Conservation (phyloP, 768 basidiomycete species). For the Postia placenta region DNA sequence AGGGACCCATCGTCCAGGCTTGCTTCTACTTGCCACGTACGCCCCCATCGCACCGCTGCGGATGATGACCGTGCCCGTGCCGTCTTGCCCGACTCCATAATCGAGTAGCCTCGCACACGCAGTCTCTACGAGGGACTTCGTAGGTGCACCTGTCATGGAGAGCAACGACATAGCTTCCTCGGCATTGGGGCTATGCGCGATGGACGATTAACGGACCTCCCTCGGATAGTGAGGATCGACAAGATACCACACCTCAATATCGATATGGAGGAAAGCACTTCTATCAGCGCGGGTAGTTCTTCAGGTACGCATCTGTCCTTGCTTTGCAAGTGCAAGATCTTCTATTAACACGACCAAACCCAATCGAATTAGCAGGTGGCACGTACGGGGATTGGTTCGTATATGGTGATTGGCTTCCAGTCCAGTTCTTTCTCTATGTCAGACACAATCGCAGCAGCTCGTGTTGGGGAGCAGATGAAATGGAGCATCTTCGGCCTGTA, state of each 20-base stretch:
- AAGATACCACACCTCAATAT: constrained; percentile 66
- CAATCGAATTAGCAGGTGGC: neutral
- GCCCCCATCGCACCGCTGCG: constrained; percentile 71
- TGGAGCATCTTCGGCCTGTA: constrained; percentile 54
- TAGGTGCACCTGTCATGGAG: constrained; percentile 43
- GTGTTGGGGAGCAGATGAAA: constrained; percentile 78
- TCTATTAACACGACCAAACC: neutral
- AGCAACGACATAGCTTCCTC: constrained; percentile 73
- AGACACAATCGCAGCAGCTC: constrained; percentile 60
- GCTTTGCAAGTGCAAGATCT: constrained; percentile 4
- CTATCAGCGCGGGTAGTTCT: constrained; percentile 62
- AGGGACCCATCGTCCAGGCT: constrained; percentile 54
- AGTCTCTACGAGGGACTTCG: constrained; percentile 50
- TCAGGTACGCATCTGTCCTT: constrained; percentile 77
- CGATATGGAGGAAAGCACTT: constrained; percentile 51
- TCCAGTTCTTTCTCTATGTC: constrained; percentile 47
- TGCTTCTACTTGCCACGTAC: constrained; percentile 44
- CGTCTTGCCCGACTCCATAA: constrained; percentile 46
- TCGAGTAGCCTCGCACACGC: constrained; percentile 61
- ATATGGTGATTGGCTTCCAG: constrained; percentile 69
- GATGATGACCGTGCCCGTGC: constrained; percentile 61
- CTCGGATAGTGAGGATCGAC: neutral
- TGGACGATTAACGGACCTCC: neutral
- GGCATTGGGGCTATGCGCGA: constrained; percentile 70
- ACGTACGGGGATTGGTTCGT: constrained; percentile 82